Percentiles rank a stretch among this genome's conserved stretches.
These are phyloP conservation scores for Prunus davidiana DNA, from an alignment of 306 rosid genomes.

Conservation along the genomic window DNA sequence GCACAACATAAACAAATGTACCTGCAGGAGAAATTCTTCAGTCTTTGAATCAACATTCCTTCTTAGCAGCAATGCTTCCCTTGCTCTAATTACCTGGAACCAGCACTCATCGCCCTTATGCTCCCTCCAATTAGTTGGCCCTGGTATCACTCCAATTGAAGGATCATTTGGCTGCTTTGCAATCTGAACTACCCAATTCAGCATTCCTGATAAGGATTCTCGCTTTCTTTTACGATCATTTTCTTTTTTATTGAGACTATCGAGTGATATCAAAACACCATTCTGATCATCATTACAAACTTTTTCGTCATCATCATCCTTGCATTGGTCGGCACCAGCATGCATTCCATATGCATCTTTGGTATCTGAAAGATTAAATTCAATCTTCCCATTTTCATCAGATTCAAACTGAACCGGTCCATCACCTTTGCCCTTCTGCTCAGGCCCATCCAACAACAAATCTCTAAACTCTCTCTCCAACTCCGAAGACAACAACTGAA, in stretches of 20 bases:
- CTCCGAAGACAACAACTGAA: conserved; percentile 39
- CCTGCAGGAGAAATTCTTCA: conserved; percentile 57
- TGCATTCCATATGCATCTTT: conserved; percentile 18
- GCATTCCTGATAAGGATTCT: conserved; percentile 55
- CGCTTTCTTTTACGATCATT: conserved; percentile 54
- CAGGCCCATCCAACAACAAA: conserved; percentile 31
- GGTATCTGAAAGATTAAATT: conserved; percentile 21
- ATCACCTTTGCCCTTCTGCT: conserved; percentile 25
- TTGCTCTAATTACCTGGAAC: conserved; percentile 57
- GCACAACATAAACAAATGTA: conserved; percentile 27
- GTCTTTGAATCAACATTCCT: conserved; percentile 32
- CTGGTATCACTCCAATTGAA: conserved; percentile 44
- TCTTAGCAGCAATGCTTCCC: conserved; percentile 41
- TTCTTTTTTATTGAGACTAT: conserved; percentile 33
- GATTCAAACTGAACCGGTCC: conserved; percentile 30
- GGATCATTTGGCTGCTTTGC: conserved; percentile 55
- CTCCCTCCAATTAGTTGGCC: conserved; percentile 60
- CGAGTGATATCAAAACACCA: conserved; percentile 14
- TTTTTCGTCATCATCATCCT: conserved; percentile 22
- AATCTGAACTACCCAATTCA: conserved; percentile 56
- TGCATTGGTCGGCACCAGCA: conserved; percentile 17
- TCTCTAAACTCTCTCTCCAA: conserved; percentile 46
- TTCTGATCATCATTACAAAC: conserved; percentile 2
- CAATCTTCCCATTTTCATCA: conserved; percentile 27
- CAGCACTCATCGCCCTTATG: conserved; percentile 39